Conservation (phyloP, 2,329 filamentous ascomycete species). For the Orbilia javanica region DNA sequence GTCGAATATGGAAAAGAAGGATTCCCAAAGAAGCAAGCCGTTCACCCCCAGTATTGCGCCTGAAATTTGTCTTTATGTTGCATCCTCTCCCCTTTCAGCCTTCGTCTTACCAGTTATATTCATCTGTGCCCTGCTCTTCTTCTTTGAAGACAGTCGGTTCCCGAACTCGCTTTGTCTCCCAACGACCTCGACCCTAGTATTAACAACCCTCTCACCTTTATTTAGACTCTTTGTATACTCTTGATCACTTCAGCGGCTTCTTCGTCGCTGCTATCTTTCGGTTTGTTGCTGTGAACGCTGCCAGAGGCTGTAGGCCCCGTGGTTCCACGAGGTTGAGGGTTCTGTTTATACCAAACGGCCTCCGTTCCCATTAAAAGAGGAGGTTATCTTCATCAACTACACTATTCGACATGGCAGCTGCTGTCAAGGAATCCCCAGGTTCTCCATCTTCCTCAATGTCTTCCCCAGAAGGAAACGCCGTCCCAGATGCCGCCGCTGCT, state of each 20-base stretch:
- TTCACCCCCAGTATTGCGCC: background rate
- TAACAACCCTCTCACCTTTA: constrained; percentile 13
- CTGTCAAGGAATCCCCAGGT: constrained; percentile 62
- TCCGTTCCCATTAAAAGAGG: constrained; percentile 36
- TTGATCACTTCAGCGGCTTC: constrained; percentile 41
- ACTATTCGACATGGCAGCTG: constrained; percentile 60
- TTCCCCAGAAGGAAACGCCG: constrained; percentile 61
- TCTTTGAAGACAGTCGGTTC: background rate
- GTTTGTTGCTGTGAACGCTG: constrained; percentile 42
- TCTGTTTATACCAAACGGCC: constrained; percentile 39
- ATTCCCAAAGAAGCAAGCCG: constrained; percentile 29
- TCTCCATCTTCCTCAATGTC: constrained; percentile 62
- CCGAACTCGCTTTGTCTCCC: background rate
- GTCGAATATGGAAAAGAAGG: constrained; percentile 19
- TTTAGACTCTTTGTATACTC: constrained; percentile 38
- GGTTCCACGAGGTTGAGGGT: constrained; percentile 39
- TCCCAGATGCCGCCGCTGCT: constrained; percentile 58
- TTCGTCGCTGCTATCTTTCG: constrained; percentile 31
- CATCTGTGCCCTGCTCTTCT: background rate
- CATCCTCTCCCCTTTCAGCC: constrained; percentile 1
- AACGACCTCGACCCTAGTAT: constrained; percentile 29
- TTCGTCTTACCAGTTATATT: constrained; percentile 8
- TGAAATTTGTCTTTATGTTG: constrained; percentile 6
- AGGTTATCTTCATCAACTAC: constrained; percentile 31
- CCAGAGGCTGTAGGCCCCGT: constrained; percentile 53